Base-by-base conservation (phyloP, 2,329 filamentous ascomycete species). In the Podosphaera xanthii region DNA sequence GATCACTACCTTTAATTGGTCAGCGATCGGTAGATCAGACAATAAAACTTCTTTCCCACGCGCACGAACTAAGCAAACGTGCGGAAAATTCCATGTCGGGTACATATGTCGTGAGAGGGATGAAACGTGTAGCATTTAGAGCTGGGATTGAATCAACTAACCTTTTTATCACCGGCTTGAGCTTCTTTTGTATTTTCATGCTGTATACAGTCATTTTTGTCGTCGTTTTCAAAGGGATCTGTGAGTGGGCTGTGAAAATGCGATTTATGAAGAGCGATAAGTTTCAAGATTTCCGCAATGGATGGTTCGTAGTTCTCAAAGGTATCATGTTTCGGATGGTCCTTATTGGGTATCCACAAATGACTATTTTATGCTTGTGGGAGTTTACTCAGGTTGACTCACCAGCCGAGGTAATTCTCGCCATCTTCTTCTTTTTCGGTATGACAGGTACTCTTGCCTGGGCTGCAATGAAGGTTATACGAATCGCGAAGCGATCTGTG, bases 261-360 rank as follows among this genome's bases (percentile, higher is more conserved):
- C 81, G 82, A 66, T 85, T 81, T 77, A 88, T 95, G 76, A 86
- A 87, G 72, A 76, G 76, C 59, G 86, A 95, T 69, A 89, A 87
- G 66, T 96, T 96, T 72, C 76, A 84, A 65, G 90, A 96, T 66
- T 96, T 97, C 79, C 84, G 91, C 63, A 91, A 92, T 67, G 89
- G 88, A 65, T 96, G 91, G 91, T 82, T 84, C 63, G 90, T 89
- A 12, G 85, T 96, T 4, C 78, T 95, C 67, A 94, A 94, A 75
- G 91, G 91, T 60, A 94, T 96, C 65, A 77, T 96, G 63, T 96
- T 92, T 79, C 86, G 91, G 63, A 77, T 94, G 67, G 82, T 90
- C 49, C 77, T 96, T 46, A 92, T 96, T 66, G 89, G 89, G 63
- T 95, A 89, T 73, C 88, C 91, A 30, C 87, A 94, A 69, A 89